phyloP scores from a whole-genome alignment of 805 yeast genomes.

The Lachancea thermotolerans region DNA sequence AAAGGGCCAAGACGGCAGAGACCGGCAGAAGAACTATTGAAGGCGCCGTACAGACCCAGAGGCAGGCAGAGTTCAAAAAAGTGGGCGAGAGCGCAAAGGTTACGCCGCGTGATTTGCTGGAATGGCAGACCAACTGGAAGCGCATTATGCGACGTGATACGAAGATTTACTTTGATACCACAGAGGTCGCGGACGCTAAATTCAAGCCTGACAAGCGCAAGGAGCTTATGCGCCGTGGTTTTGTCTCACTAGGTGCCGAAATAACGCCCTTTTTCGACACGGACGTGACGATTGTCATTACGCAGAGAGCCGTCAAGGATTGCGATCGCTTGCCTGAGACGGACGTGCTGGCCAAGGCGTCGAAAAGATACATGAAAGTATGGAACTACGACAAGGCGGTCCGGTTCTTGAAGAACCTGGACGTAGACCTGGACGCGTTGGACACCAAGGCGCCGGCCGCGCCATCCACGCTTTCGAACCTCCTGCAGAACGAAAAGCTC shows the following conservation, averaged over 20 bases:
- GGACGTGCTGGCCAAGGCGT: constrained; percentile 65
- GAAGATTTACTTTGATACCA: constrained; percentile 53
- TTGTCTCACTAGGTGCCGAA: constrained; percentile 44
- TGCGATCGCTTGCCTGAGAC: constrained; percentile 36
- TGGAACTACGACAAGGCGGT: constrained; percentile 86
- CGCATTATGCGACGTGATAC: constrained; percentile 49
- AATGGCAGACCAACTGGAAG: constrained; percentile 64
- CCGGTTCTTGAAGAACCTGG: constrained; percentile 65
- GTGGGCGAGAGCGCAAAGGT: constrained; percentile 14
- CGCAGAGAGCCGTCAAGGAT: constrained; percentile 48
- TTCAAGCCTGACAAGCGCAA: constrained; percentile 23
- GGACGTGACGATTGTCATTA: constrained; percentile 69
- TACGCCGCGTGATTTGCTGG: constrained; percentile 35
- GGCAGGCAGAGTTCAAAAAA: constrained; percentile 16
- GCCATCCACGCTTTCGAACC: constrained; percentile 43
- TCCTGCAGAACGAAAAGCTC: constrained; percentile 76
- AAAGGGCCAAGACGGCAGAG: constrained; percentile 19
- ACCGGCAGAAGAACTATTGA: constrained; percentile 31
- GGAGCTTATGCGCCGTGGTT: constrained; percentile 28
- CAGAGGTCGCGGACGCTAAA: constrained; percentile 30
- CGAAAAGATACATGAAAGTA: constrained; percentile 55
- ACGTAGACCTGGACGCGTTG: constrained; percentile 34
- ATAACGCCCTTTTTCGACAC: constrained; percentile 53
- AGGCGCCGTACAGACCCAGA: constrained; percentile 28
- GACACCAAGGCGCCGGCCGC: constrained; percentile 21